Evolutionary conservation across 108 stramenopile species (phyloP).

Genomic region (Cyclotella choctawhatcheeana): DNA sequence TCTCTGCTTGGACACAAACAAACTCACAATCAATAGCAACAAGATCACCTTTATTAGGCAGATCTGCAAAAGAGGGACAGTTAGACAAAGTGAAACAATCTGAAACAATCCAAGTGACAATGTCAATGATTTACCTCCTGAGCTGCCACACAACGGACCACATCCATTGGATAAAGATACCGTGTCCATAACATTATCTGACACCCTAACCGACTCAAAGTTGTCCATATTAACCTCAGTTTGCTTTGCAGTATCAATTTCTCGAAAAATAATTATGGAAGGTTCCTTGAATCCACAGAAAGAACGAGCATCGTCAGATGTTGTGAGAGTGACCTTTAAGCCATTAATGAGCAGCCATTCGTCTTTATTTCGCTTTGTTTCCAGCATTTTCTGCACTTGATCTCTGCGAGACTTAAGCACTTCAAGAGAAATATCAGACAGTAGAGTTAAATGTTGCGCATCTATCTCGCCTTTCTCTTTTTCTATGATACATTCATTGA

Average conservation of each 20-base stretch:
- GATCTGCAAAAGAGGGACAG: conserved; percentile 7
- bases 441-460: conserved; percentile 28
- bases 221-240: not conserved
- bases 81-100: not conserved
- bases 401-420: conserved; percentile 25
- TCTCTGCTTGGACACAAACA: conserved; percentile 86
- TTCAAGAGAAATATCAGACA: conserved; percentile 18
- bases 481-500: conserved; percentile 29
- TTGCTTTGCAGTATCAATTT: conserved; percentile 13
- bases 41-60: conserved; percentile 70
- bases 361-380: conserved; percentile 9
- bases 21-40: conserved; percentile 93
- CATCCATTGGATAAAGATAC: conserved; percentile 55
- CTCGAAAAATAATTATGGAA: conserved; percentile 45
- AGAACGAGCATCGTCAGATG: conserved; percentile 76
- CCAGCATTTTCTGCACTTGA: conserved; percentile 41
- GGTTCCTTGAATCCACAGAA: conserved; percentile 86
- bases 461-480: conserved; percentile 17
- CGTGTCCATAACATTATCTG: conserved; percentile 64
- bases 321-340: conserved; percentile 62
- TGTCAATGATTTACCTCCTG: conserved; percentile 8
- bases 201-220: conserved; percentile 21
- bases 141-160: conserved; percentile 19
- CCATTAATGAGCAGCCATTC: conserved; percentile 88
- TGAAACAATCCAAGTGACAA: not conserved